Conservation (phyloP, 805 yeast genomes). For the Candida jianshihensis region DNA sequence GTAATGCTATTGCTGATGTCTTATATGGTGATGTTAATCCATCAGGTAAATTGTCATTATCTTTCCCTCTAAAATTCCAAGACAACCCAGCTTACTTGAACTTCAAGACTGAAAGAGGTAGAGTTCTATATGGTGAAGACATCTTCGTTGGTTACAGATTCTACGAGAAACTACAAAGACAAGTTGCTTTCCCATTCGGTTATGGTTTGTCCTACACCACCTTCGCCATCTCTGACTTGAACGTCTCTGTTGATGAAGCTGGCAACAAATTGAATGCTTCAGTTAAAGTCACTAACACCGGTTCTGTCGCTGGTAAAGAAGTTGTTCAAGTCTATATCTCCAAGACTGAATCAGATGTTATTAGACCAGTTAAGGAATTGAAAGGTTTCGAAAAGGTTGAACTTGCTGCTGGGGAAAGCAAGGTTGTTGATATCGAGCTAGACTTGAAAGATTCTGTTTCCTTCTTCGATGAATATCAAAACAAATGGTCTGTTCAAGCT, state of each 20-base stretch:
- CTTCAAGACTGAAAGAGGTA: constrained; percentile 44
- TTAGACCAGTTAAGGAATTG: constrained; percentile 53
- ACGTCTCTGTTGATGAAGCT: constrained; percentile 24
- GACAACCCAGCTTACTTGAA: constrained; percentile 54
- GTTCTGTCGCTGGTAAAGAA: constrained; percentile 43
- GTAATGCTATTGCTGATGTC: constrained; percentile 56
- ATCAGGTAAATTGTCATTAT: constrained; percentile 48
- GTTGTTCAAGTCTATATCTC: constrained; percentile 48
- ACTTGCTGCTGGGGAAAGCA: constrained; percentile 37
- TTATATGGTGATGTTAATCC: constrained; percentile 56
- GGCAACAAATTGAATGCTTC: constrained; percentile 21
- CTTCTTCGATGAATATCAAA: constrained; percentile 42
- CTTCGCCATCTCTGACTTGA: constrained; percentile 35
- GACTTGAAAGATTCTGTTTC: constrained; percentile 44
- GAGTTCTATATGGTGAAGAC: constrained; percentile 57
- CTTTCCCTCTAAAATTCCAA: constrained; percentile 44
- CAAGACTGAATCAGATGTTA: constrained; percentile 24
- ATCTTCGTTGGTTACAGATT: constrained; percentile 56
- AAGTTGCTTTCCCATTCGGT: constrained; percentile 55
- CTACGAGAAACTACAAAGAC: constrained; percentile 44
- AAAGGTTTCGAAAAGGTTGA: constrained; percentile 48
- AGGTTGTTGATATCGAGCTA: constrained; percentile 30
- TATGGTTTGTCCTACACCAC: constrained; percentile 54
- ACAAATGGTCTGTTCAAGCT: constrained; percentile 44
- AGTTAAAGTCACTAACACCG: constrained; percentile 42